Evolutionary conservation across 768 basidiomycete genomes (phyloP), one percentile per base, ranked within the genome.

Genomic region (Pleurotus platypus): DNA sequence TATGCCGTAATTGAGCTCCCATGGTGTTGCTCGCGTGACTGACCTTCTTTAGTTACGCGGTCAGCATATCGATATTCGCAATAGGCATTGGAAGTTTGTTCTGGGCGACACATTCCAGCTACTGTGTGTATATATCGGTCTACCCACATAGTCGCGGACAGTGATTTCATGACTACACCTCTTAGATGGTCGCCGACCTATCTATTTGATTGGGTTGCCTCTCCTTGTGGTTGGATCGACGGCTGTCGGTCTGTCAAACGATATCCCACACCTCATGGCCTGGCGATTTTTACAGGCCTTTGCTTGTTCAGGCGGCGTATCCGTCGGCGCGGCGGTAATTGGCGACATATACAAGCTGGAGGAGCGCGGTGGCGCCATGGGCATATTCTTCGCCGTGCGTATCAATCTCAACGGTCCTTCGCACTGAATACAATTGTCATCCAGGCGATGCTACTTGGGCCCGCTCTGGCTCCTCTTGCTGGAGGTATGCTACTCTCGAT

Each of bases 331-430:
- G 0, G 87, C 79, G 1, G 78, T 83, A 4, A 83, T 88, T 24
- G 84, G 83, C 0, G 87, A 89, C 62, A 84, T 89, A 2, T 88
- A 87, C 67, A 77, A 69, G 49, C 63, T 86, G 2, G 87, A 88
- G 55, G 82, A 87, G 59, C 72, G 85, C 24, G 83, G 75, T 2
- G 72, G 76, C 2, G 84, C 82, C 0, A 81, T 87, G 73, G 86
- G 85, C 0, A 67, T 83, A 1, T 85, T 82, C 65, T 75, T 82
- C 53, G 79, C 73, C 1, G 84, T 85, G 43, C 50, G 72, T 67
- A 2, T 7, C 46, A 3, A 3, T 13, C 27, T 37, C 2, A 58
- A 13, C 20, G 24, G 0, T 18, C 20, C 13, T 37, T 35, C 30
- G 30, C 30, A 4, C 9, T 35, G 4, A 35, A 35, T 11, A 35